Conservation (phyloP, 2,329 filamentous ascomycete species). For the Diaporthe capsici region DNA sequence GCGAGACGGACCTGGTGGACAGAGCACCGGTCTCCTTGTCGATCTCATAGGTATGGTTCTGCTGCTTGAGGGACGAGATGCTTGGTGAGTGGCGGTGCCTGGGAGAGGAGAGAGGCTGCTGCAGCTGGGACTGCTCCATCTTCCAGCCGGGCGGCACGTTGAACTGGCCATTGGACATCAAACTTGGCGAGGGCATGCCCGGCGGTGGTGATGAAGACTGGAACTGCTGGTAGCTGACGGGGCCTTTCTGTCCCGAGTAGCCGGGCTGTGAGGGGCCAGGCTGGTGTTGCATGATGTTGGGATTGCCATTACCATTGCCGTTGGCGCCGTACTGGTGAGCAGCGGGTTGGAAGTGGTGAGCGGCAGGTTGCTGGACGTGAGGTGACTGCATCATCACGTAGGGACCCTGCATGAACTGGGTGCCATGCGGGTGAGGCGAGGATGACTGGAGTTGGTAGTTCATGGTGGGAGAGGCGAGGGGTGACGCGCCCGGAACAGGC, state of each 20-base stretch:
- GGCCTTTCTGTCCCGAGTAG: conserved; percentile 30
- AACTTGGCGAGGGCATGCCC: conserved; percentile 44
- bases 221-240: conserved; percentile 40
- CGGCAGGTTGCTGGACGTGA: conserved; percentile 21
- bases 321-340: conserved; percentile 31
- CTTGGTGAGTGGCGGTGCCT: conserved; percentile 53
- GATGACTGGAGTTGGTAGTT: conserved; percentile 30
- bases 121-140: conserved; percentile 67
- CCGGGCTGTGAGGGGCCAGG: conserved; percentile 22
- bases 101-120: conserved; percentile 62
- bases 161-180: conserved; percentile 51
- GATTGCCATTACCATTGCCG: conserved; percentile 16
- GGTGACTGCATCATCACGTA: conserved; percentile 37
- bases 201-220: conserved; percentile 41
- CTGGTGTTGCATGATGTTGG: conserved; percentile 36
- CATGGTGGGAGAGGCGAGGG: conserved; percentile 31
- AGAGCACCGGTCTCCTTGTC: conserved; percentile 66
- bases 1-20: conserved; percentile 41
- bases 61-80: conserved; percentile 45
- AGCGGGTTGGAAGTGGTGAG: conserved; percentile 24
- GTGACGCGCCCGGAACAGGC: conserved; percentile 13
- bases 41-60: conserved; percentile 56
- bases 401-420: conserved; percentile 35
- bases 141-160: conserved; percentile 64
- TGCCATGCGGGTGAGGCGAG: conserved; percentile 33